Base-by-base conservation (phyloP, 2,329 filamentous ascomycete species). In the Xylaria sp. region DNA sequence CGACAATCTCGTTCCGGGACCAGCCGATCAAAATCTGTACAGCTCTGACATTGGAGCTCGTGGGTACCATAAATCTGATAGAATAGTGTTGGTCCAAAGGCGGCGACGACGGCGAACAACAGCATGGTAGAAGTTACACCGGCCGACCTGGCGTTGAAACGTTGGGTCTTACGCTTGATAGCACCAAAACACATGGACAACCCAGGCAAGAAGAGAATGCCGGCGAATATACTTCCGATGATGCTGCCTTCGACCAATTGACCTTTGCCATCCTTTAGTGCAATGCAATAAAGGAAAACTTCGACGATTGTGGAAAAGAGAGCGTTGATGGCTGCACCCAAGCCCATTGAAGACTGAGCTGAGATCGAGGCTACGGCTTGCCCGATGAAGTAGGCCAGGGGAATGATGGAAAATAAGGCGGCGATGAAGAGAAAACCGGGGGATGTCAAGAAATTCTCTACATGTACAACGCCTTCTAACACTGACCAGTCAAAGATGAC, bases 61-160 rank as follows among this genome's bases (percentile, higher is more conserved):
- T 99, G 96, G 58, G 94, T 97, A 74, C 96, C 97, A 80, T 98
- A 98, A 72, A 99, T 97, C 78, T 99, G 95, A 82, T 98, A 99
- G 82, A 99, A 99, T 15, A 99, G 84, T 0, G 96, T 99, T 2
- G 96, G 96, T 0, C 95, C 92, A 81, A 99, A 99, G 9, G 95
- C 94, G 70, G 93, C 95, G 75, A 99, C 96, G 48, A 97, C 92
- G 28, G 96, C 95, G 79, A 99, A 99, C 10, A 99, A 86, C 66
- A 99, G 84, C 96, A 99, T 99, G 0, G 96, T 99, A 1, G 94
- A 98, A 0, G 95, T 98, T 41, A 98, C 96, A 78, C 96, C 94
- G 37, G 96, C 96, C 41, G 95, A 98, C 77, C 91, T 94, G 72
- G 96, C 94, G 78, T 99, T 99, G 87, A 99, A 99, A 51, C 96